Evolutionary conservation across 805 yeast genomes (phyloP).

Genomic region (Saccharomyces cerevisiae): DNA sequence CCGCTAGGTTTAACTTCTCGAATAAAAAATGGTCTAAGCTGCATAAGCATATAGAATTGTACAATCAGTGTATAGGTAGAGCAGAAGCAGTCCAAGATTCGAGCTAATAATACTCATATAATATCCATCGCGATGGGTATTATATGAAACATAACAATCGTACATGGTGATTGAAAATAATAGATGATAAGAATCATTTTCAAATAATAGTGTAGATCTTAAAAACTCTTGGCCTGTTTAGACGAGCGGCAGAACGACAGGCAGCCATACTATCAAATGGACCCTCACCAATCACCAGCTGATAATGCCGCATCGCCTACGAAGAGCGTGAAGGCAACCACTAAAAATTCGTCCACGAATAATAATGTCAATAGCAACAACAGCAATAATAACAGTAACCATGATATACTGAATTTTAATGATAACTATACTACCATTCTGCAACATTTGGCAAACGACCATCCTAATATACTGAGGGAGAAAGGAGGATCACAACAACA

Average conservation of each 20-base stretch:
- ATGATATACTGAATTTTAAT: slow-evolving; percentile 17
- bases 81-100: background rate
- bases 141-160: background rate
- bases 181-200: background rate
- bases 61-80: no score
- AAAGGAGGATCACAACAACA: slow-evolving; percentile 4
- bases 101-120: background rate
- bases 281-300: background rate
- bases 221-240: background rate
- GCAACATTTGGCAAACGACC: slow-evolving; percentile 18
- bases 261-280: background rate
- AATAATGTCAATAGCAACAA: background rate
- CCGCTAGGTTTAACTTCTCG: no score
- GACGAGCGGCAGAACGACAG: background rate
- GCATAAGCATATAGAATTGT: no score
- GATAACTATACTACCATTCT: slow-evolving; percentile 23
- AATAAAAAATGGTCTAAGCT: no score
- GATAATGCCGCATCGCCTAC: background rate
- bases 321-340: background rate
- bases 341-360: background rate
- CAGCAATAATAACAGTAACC: slow-evolving; percentile 9
- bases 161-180: background rate
- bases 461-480: slow-evolving; percentile 5
- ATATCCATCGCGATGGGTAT: background rate
- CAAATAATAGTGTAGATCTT: background rate